phyloP scores from a whole-genome alignment of 2,329 filamentous ascomycete genomes.

The Albifimbria verrucaria region DNA sequence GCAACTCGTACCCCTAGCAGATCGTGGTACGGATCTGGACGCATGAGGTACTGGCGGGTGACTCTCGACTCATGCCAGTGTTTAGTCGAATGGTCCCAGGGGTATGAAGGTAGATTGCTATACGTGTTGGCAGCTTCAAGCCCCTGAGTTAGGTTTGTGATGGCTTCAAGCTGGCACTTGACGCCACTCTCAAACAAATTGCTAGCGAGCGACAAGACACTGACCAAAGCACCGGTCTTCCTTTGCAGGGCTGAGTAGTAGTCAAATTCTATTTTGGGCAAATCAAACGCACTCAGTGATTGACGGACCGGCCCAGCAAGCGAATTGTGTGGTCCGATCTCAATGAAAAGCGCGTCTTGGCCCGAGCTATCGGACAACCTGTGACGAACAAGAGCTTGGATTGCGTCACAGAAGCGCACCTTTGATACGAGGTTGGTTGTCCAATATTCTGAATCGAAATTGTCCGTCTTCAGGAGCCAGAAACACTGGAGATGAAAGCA shows the following conservation, averaged over 20 bases:
- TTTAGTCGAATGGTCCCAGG: background rate
- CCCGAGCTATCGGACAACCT: background rate
- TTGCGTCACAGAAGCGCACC: background rate
- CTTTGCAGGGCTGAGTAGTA: background rate
- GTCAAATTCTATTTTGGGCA: no score
- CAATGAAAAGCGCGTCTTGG: background rate
- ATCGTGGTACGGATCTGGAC: background rate
- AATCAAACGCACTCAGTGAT: no score
- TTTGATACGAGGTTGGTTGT: background rate
- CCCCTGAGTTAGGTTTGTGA: background rate
- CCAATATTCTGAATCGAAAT: background rate
- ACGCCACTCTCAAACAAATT: background rate
- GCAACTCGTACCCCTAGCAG: background rate
- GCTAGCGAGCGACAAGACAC: background rate
- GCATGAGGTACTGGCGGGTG: background rate
- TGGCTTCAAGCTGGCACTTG: background rate
- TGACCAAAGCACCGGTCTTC: background rate
- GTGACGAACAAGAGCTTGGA: background rate
- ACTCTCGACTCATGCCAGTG: background rate
- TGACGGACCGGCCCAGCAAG: background rate
- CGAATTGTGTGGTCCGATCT: background rate
- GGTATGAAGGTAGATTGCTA: background rate
- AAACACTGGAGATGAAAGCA: background rate
- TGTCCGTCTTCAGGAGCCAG: background rate
- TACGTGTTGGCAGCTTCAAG: background rate